A percentile compares a stretch with the other conserved stretches of the same genome.
phyloP scores from a whole-genome alignment of 768 basidiomycete genomes.

The Tulasnella sp. region DNA sequence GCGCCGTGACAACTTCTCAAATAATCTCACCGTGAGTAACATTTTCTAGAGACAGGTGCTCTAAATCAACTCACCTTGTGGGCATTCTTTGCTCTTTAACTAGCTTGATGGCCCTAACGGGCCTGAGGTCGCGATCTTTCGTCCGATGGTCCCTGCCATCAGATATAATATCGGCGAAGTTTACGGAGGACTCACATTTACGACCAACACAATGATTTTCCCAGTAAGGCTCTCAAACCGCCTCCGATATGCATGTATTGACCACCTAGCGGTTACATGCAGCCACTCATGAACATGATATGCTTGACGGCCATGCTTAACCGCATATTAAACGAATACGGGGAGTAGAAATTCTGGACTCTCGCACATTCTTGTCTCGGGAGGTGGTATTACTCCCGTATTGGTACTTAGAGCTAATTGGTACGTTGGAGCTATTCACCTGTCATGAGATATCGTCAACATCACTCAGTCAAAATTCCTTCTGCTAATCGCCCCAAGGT shows the following conservation, averaged over 20 bases:
- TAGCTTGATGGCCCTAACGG: constrained; percentile 69
- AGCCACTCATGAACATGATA: constrained; percentile 81
- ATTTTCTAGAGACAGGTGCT: constrained; percentile 55
- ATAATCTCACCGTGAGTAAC: constrained; percentile 31
- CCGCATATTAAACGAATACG: constrained; percentile 41
- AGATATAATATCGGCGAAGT: constrained; percentile 76
- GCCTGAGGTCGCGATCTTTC: constrained; percentile 64
- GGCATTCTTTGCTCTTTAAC: constrained; percentile 22
- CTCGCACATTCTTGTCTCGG: no score
- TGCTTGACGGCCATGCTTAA: constrained; percentile 82
- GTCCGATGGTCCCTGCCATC: constrained; percentile 60
- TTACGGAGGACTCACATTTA: constrained; percentile 71
- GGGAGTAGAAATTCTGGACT: no score
- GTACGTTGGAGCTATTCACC: no score
- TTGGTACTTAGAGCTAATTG: no score
- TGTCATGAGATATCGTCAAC: no score
- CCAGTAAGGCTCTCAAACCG: constrained; percentile 43
- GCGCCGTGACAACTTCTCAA: constrained; percentile 46
- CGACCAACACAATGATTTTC: constrained; percentile 61
- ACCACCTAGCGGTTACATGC: constrained; percentile 9
- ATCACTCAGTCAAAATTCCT: background rate
- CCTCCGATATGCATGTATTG: background rate
- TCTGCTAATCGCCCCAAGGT: background rate
- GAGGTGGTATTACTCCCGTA: no score
- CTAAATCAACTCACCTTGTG: constrained; percentile 34